Conservation (phyloP, 2,329 filamentous ascomycete species). For the Emericellopsis atlantica region DNA sequence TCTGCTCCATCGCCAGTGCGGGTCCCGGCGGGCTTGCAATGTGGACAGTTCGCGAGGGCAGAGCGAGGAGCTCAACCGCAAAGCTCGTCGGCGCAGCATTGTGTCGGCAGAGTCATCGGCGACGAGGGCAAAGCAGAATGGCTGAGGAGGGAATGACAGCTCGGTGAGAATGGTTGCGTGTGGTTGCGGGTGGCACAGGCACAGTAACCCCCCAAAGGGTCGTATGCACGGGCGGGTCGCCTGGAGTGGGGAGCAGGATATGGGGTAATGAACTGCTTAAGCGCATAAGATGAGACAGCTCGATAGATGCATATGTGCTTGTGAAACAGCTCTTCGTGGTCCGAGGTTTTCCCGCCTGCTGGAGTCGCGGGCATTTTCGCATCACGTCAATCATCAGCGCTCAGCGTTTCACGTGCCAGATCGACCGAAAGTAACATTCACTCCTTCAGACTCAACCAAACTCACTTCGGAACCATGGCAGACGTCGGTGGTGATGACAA, state of each 20-base stretch:
- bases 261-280: constrained; percentile 1
- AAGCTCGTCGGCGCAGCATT: constrained; percentile 16
- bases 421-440: too few species aligned
- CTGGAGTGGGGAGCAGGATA: background rate
- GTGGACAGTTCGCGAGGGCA: background rate
- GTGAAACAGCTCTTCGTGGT: too few species aligned
- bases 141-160: background rate
- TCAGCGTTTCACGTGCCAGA: too few species aligned
- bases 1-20: background rate
- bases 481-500: constrained; percentile 64
- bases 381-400: too few species aligned
- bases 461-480: constrained; percentile 49
- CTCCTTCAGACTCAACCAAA: background rate
- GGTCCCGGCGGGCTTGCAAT: background rate
- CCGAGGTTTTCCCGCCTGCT: constrained; percentile 1
- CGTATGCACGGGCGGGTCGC: background rate
- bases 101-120: background rate
- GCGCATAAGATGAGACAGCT: background rate
- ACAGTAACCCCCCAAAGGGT: too few species aligned
- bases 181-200: too few species aligned
- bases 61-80: constrained; percentile 10
- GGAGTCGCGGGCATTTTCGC: background rate
- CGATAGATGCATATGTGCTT: background rate
- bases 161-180: background rate
- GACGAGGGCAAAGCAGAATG: background rate